Base-by-base conservation (phyloP, 257 asterid genomes). In the Solanum pennellii region DNA sequence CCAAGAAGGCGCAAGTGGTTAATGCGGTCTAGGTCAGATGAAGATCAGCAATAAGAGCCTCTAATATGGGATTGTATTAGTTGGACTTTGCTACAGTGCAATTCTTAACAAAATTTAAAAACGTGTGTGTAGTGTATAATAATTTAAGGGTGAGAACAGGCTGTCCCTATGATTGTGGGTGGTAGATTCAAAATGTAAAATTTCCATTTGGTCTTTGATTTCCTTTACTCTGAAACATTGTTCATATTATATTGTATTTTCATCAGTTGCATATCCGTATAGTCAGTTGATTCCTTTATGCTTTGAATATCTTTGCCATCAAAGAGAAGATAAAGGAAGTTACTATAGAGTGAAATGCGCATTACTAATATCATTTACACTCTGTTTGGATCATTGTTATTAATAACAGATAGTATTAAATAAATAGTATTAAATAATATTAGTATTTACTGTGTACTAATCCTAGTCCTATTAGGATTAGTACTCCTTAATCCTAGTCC, bases 1-100 rank as follows among this genome's bases (percentile, higher is more conserved):
- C 92, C 91, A 3, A 92, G 93, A 86, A 88, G 92, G 92, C 95
- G 95, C 21, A 77, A 95, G 80, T 92, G 96, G 88, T 90, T 95
- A 89, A 90, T 91, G 60, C 94, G 92, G 56, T 88, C 92, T 27
- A 65, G 91, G 47, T 90, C 91, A 12, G 91, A 92, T 84, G 92
- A 90, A 83, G 91, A 91, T 87, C 91, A 86, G 85, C 90, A 87
- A 33, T 86, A 88, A 87, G 52, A 80, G n/a, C 44, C 72, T 31
- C 62, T 86, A 84, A 86, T 87, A 35, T 83, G 89, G 83, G 9
- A 77, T 44, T 79, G 42, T 15, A 79, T 47, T 79, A 27, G 5
- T 77, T 77, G 29, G 82, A 21, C 29, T 74, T 76, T n/a, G 83
- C 37, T 41, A 42, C 8, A 23, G 83, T 12, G 21, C 60, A 21